Conservation (phyloP, 2,329 filamentous ascomycete species). For the Aspergillus novoparasiticus region DNA sequence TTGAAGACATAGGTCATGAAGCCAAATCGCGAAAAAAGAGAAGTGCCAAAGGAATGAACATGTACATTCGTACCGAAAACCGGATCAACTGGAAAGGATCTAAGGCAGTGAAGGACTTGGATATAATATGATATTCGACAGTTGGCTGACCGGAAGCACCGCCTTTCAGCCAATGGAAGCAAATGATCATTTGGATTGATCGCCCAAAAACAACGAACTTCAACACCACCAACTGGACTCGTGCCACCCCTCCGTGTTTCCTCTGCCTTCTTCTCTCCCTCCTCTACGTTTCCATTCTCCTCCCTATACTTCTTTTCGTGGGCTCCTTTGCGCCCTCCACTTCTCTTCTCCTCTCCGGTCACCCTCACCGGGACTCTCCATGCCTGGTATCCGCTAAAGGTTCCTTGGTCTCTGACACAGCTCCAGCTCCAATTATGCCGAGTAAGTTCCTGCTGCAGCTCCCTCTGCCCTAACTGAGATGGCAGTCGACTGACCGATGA, state of each 20-base stretch:
- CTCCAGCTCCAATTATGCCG: slow-evolving; percentile 35
- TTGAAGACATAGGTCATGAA: neutral
- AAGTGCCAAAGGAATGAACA: neutral
- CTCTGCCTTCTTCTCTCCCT: neutral
- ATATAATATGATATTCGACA: neutral
- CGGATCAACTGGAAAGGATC: neutral
- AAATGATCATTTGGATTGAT: neutral
- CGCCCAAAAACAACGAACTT: neutral
- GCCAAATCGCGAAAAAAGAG: neutral
- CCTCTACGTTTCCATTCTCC: neutral
- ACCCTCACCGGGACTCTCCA: slow-evolving; percentile 26
- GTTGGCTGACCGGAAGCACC: neutral
- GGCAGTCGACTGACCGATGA: slow-evolving; percentile 4
- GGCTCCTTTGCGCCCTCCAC: slow-evolving; percentile 1
- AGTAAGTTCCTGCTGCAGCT: slow-evolving; percentile 31
- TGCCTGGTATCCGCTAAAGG: slow-evolving; percentile 28
- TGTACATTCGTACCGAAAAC: neutral
- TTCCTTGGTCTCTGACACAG: slow-evolving; percentile 23
- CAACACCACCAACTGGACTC: neutral
- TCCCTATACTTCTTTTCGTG: neutral
- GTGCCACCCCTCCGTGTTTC: neutral
- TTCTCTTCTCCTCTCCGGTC: slow-evolving; percentile 5
- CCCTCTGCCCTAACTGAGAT: slow-evolving; percentile 1
- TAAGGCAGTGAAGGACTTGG: neutral
- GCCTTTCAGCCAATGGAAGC: neutral